Evolutionary conservation across 306 rosid genomes (phyloP), one percentile per base, ranked within the genome.

Genomic region (Rosa rugosa): DNA sequence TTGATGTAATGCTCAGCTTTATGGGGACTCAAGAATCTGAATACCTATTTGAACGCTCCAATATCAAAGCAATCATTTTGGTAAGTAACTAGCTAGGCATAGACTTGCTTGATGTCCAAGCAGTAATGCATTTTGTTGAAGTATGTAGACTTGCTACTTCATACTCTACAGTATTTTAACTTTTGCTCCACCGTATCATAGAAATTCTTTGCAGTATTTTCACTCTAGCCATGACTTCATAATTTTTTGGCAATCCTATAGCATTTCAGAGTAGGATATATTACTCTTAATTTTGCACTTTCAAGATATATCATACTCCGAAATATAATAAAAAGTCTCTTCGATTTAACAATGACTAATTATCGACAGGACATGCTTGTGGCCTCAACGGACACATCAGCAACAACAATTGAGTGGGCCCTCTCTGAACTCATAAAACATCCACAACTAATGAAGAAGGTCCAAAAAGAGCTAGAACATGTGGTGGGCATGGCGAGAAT

Each of bases 41-140:
- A 25, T 79, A 79, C 73, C 41, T 8, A 23, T 68, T 83, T 14
- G 77, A 66, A 47, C 34, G 80, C 57, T 13, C 76, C 9, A 25
- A 83, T 17, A 45, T 83, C 83, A 83, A 83, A 70, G 86, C 80
- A 40, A 70, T 79, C 5, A 69, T 83, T 8, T 4, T 69, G 77
- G 86, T 79, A 74, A 22, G 73, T 45, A 71, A 54, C 25, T 54
- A 0, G 4, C 9, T 53, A 27, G 31, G 31, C 31, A 27, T 27
- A 18, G 2, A 17, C 50, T 46, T 50, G 8, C 18, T 50, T 50
- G 2, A 50, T 14, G n/a, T 50, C 56, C 56, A 50, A 14, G 20
- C n/a, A 20, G 25, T 54, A 9, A 20, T 18, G 7, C 20, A 27
- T 27, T 1, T 27, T 27, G 9, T 7, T 53, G 0, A 53, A 12